Percentiles rank a stretch among this genome's conserved stretches.
Conservation (phyloP, 176 grass and related monocot species). For the Sorghum bicolor region Sorghum_bicolor_NCBIv3 NC_012870.2:20706001-20706500, state of each 20-base stretch:
- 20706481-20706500: conserved; percentile 52
- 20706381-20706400: conserved; percentile 4
- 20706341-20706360: neutral
- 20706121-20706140: neutral
- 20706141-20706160: neutral
- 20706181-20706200: conserved; percentile 29
- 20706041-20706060: neutral
- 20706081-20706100: conserved; percentile 19
- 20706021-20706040: conserved; percentile 6
- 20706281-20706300: neutral
- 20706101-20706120: conserved; percentile 21
- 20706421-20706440: conserved; percentile 41
- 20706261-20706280: neutral
- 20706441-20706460: conserved; percentile 40
- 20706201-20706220: conserved; percentile 19
- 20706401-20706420: conserved; percentile 28
- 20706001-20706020: neutral
- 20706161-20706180: conserved; percentile 34
- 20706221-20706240: neutral
- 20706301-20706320: neutral
- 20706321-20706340: conserved; percentile 11
- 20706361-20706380: neutral
- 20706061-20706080: conserved; percentile 23
- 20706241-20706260: neutral
- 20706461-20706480: conserved; percentile 61